Conservation (phyloP, 208 protist genomes). For the Angomonas ambiguus region DNA sequence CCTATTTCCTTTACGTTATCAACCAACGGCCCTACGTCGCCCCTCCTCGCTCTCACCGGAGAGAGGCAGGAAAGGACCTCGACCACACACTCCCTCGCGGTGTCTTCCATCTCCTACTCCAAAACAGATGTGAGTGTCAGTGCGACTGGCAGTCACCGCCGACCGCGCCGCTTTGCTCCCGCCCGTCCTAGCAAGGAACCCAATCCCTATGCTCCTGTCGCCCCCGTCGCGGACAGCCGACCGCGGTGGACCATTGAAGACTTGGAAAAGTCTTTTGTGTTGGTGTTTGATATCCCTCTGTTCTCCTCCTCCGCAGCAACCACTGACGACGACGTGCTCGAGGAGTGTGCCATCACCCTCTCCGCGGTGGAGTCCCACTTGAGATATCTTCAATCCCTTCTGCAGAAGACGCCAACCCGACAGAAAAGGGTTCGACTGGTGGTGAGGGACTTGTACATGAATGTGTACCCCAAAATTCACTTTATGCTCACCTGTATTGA, state of each 20-base stretch:
- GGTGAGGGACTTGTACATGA: conserved; percentile 63
- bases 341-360: conserved; percentile 43
- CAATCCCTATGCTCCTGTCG: not conserved
- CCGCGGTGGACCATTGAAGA: not conserved
- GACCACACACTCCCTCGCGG: no score
- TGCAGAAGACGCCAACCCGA: conserved; percentile 48
- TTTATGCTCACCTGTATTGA: conserved; percentile 56
- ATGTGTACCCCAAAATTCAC: conserved; percentile 67
- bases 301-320: no score
- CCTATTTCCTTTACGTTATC: no score
- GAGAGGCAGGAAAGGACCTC: no score
- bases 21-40: no score
- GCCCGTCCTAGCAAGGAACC: not conserved
- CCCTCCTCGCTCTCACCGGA: no score
- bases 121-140: no score
- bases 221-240: not conserved
- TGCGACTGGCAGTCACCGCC: no score
- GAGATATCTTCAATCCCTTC: conserved; percentile 27
- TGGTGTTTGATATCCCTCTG: not conserved
- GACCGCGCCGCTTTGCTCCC: not conserved
- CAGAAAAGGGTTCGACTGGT: conserved; percentile 38
- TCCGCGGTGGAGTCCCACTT: conserved; percentile 49
- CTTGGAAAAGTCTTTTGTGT: not conserved
- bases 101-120: no score
- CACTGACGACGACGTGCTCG: conserved; percentile 19